Evolutionary conservation across 2,329 filamentous ascomycete species (phyloP).

Genomic region (Penicillium sp.): DNA sequence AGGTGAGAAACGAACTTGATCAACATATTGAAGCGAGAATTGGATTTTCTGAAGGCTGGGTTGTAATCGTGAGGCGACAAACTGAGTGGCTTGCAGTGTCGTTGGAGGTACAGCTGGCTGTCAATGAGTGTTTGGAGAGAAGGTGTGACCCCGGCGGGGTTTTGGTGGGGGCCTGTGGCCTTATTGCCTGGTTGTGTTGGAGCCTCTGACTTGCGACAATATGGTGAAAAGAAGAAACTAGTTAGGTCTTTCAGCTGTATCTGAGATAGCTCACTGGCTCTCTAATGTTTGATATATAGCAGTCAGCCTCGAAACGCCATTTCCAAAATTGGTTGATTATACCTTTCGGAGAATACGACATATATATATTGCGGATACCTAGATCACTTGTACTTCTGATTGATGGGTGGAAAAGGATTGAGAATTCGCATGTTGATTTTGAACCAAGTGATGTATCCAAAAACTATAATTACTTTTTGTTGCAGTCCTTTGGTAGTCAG

Average conservation of each 20-base stretch:
- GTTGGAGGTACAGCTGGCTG: conserved; percentile 4
- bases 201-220: conserved; percentile 3
- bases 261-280: no score
- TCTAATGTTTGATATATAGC: not conserved
- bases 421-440: no score
- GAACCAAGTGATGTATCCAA: no score
- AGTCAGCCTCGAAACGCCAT: not conserved
- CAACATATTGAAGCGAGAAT: conserved; percentile 43
- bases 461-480: not conserved
- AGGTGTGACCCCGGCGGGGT: conserved; percentile 32
- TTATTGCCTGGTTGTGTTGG: conserved; percentile 25
- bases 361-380: no score
- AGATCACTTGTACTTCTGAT: not conserved
- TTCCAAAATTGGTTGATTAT: no score
- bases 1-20: conserved; percentile 47
- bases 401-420: not conserved
- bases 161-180: conserved; percentile 32
- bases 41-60: not conserved
- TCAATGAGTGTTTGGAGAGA: conserved; percentile 15
- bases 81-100: not conserved
- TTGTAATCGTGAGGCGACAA: not conserved
- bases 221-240: not conserved
- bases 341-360: no score
- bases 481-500: no score
- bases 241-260: no score